Evolutionary conservation across 2,329 filamentous ascomycete species (phyloP), one percentile per base, ranked within the genome.

Genomic region (Venturia aucupariae): DNA sequence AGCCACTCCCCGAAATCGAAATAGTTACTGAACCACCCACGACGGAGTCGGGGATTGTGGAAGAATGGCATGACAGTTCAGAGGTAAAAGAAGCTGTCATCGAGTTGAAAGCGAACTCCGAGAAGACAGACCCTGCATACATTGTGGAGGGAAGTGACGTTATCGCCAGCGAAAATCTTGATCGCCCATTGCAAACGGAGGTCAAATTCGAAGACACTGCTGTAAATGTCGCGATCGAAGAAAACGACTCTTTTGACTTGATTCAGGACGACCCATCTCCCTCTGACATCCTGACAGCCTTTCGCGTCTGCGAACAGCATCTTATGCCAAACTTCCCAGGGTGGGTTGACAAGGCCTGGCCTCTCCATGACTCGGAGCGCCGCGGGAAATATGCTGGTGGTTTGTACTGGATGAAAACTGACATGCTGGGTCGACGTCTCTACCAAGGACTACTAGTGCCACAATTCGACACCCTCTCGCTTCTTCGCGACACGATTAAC

Each of bases 401-500:
- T n/a, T 44, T 42, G 11, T 39, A 63, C 22, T 48, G 35, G 32
- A 63, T 63, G 42, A 54, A 55, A 19, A 39, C 44, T 30, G 35
- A 54, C 6, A 65, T 57, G 17, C 13, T 60, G 19, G 64, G 59
- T 19, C 30, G 59, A 27, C 30, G 35, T n/a, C 35, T 42, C 27
- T 46, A 61, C n/a, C 51, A 57, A 35, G 42, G 59, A 1, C 38
- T 64, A 42, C 44, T 65, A 22, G 44, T 55, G 46, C 60, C 64
- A 38, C 35, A 65, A 22, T 61, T 61, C 17, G 59, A 61, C 6
- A 61, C 59, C 19, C 61, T 66, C 7, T 59, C 67, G 48, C 42
- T 65, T 32, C 69, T 67, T 46, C 27, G 51, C 27, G 51, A 57
- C 51, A 57, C 30, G 6, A 57, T 57, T 15, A 35, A 57, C 19